Percentiles rank a stretch among this genome's conserved stretches.
Conservation (phyloP, 176 grass and related monocot species). For the Aegilops bicornis region DNA sequence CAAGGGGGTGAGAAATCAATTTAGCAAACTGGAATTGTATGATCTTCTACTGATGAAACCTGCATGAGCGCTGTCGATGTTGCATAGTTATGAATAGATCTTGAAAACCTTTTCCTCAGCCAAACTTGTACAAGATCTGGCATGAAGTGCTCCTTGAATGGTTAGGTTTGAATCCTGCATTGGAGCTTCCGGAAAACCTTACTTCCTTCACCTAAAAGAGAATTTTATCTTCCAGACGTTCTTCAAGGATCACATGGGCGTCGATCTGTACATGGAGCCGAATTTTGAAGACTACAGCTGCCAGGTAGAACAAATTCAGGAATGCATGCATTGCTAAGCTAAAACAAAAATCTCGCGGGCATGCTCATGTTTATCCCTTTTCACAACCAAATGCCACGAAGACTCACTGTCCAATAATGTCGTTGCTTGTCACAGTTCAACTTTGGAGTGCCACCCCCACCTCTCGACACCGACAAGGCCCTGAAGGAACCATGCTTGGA, state of each 20-base stretch:
- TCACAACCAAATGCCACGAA: not conserved
- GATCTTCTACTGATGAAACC: not conserved
- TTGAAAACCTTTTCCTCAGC: not conserved
- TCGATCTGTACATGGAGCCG: constrained; percentile 87
- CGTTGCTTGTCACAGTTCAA: constrained; percentile 61
- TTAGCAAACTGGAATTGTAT: not conserved
- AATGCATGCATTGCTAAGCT: not conserved
- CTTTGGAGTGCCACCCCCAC: constrained; percentile 49
- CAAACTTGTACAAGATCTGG: not conserved
- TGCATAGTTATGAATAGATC: not conserved
- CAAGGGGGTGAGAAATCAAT: not conserved
- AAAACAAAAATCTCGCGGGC: not conserved
- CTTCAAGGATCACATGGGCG: constrained; percentile 90
- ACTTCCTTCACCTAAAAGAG: not conserved
- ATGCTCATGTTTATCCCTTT: not conserved
- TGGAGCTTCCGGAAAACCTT: not conserved
- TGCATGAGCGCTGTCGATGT: not conserved
- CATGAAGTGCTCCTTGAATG: not conserved
- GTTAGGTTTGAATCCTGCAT: not conserved
- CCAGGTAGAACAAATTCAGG: constrained; percentile 49
- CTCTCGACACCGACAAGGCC: constrained; percentile 42
- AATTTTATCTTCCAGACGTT: constrained; percentile 51
- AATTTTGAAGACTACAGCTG: constrained; percentile 89
- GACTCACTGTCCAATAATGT: not conserved
- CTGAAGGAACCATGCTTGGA: constrained; percentile 56